phyloP scores from a whole-genome alignment of 257 asterid genomes.

The Hygrophila difformis region DNA sequence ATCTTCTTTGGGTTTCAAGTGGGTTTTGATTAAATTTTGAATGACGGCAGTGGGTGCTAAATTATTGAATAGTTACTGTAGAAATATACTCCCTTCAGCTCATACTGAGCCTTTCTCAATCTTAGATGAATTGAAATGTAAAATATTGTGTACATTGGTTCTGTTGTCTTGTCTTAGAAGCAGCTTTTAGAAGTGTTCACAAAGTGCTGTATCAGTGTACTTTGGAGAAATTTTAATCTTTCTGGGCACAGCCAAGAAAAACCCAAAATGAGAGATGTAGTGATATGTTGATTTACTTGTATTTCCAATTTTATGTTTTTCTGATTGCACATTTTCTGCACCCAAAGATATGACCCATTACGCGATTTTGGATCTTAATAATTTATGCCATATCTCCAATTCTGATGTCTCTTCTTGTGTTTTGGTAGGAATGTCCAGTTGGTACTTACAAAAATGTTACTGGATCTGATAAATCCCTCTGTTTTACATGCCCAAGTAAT shows the following conservation, averaged over 20 bases:
- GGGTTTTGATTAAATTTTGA: not conserved
- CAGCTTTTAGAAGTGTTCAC: too few relatives aligned
- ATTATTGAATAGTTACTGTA: not conserved
- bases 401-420: not conserved
- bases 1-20: not conserved
- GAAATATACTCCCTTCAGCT: not conserved
- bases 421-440: conserved; percentile 73
- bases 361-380: not conserved
- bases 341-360: too few relatives aligned
- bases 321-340: too few relatives aligned
- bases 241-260: too few relatives aligned
- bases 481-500: conserved; percentile 66
- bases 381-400: not conserved
- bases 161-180: too few relatives aligned
- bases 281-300: too few relatives aligned
- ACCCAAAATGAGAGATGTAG: too few relatives aligned
- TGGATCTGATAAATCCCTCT: conserved; percentile 78
- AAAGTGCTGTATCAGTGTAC: too few relatives aligned
- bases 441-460: conserved; percentile 91
- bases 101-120: not conserved
- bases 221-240: too few relatives aligned
- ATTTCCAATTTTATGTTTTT: too few relatives aligned
- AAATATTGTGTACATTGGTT: too few relatives aligned
- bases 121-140: too few relatives aligned
- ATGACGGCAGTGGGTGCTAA: not conserved